Evolutionary conservation across 2,329 filamentous ascomycete genomes (phyloP).

Genomic region (Aspergillus versicolor): DNA sequence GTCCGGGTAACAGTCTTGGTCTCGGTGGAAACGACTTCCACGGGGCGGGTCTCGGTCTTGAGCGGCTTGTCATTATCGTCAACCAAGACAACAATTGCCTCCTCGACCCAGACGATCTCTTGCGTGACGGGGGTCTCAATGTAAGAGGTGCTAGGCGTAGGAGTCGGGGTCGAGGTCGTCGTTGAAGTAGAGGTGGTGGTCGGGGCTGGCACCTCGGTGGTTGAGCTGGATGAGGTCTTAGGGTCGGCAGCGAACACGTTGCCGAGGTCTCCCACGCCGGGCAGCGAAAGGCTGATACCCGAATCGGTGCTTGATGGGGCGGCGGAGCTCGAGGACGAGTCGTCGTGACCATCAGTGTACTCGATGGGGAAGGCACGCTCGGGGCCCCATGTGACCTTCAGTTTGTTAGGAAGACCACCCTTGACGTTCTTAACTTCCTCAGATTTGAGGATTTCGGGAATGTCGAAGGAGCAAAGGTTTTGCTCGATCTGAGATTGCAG

Average conservation of each 20-base stretch:
- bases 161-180: slow-evolving; percentile 22
- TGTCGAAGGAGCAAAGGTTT: slow-evolving; percentile 60
- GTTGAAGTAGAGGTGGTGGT: slow-evolving; percentile 1
- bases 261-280: slow-evolving; percentile 9
- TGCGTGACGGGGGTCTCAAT: slow-evolving; percentile 23
- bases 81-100: slow-evolving; percentile 29
- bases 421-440: slow-evolving; percentile 63
- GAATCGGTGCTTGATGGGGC: neutral
- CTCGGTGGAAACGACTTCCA: slow-evolving; percentile 25
- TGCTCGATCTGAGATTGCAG: slow-evolving; percentile 60
- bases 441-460: slow-evolving; percentile 54
- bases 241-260: slow-evolving; percentile 5
- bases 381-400: slow-evolving; percentile 50
- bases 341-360: slow-evolving; percentile 12
- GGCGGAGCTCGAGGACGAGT: slow-evolving; percentile 5
- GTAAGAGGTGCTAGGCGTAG: slow-evolving; percentile 27
- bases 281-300: slow-evolving; percentile 2
- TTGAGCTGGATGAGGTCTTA: neutral
- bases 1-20: slow-evolving; percentile 23
- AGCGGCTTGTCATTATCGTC: slow-evolving; percentile 25
- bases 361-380: slow-evolving; percentile 34
- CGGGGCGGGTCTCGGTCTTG: slow-evolving; percentile 24
- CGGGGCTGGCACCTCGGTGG: neutral
- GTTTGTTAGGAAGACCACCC: slow-evolving; percentile 64
- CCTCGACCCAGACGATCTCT: slow-evolving; percentile 31